Evolutionary conservation across 305 asterid genomes (phyloP), one percentile per base, ranked within the genome.

Genomic region (Petunia hybrid): DNA sequence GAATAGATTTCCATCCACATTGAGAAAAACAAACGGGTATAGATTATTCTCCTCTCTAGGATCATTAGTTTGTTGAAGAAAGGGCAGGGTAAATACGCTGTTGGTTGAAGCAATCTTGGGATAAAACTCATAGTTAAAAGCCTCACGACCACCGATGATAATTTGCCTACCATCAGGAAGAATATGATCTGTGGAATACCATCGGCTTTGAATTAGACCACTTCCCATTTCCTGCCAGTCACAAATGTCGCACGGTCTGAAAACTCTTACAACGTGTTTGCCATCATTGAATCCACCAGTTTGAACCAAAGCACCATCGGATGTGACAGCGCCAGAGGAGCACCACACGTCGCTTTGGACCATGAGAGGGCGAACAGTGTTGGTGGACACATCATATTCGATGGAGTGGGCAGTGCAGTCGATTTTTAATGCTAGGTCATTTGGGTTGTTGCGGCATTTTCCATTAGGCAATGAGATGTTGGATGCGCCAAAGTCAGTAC

Each of bases 391-490:
- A 39, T 61, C 83, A 55, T 84, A 86, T 31, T 84, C 87, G 3
- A 86, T 86, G 0, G 89, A 86, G 53, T 86, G 94, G 0, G 94
- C 92, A 31, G 91, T 84, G 90, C 92, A 90, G 56, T 90, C 87
- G 22, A 43, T 22, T 6, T 13, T 31, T 9, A 83, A 35, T 0
- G 77, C 51, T 0, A 36, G 60, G n/a, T 85, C 88, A 0, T 59
- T 82, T 0, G 82, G 82, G 81, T 86, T 31, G 16, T 36, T 45
- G 64, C 88, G 81, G 74, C 91, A 87, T 8, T 68, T 66, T 7
- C 81, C 78, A 41, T 63, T 66, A 3, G 93, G 92, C 35, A 90
- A 67, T 10, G 90, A 82, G 7, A 90, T 85, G 84, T 90, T 87
- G 6, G 92, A 90, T 2, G 68, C 51, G 0, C 93, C 92, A 66